Evolutionary conservation across 805 yeast species (phyloP).

Genomic region (Sugiyamaella lignohabitans): DNA sequence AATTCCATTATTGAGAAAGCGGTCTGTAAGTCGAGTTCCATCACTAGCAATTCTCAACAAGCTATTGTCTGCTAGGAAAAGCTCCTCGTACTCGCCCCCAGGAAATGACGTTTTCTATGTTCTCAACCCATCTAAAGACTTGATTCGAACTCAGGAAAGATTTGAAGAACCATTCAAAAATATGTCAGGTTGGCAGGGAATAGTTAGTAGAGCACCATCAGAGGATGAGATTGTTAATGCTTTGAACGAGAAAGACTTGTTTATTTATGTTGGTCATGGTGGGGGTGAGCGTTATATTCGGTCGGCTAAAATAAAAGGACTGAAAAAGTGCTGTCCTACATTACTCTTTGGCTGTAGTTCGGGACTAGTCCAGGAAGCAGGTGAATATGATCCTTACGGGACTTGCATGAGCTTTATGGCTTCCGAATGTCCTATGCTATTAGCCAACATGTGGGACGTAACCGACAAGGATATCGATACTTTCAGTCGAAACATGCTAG

Average conservation of each 20-base stretch:
- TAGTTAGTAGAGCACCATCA: slow-evolving; percentile 47
- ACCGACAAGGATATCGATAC: slow-evolving; percentile 92
- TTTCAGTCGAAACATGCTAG: slow-evolving; percentile 57
- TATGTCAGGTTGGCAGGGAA: slow-evolving; percentile 44
- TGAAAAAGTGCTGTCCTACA: slow-evolving; percentile 33
- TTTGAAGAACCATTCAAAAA: slow-evolving; percentile 43
- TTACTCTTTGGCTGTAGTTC: slow-evolving; percentile 89
- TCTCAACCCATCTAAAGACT: slow-evolving; percentile 78
- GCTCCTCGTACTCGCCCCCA: slow-evolving; percentile 6
- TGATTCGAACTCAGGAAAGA: slow-evolving; percentile 55
- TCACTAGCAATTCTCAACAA: slow-evolving; percentile 44
- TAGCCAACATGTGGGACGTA: slow-evolving; percentile 93
- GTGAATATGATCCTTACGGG: slow-evolving; percentile 66
- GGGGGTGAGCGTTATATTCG: slow-evolving; percentile 85
- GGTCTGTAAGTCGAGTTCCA: slow-evolving; percentile 71
- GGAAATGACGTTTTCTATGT: slow-evolving; percentile 47
- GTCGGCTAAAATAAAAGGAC: slow-evolving; percentile 45
- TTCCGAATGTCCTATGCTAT: slow-evolving; percentile 76
- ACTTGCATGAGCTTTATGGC: slow-evolving; percentile 67
- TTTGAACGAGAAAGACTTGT: slow-evolving; percentile 42
- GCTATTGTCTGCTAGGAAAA: slow-evolving; percentile 26
- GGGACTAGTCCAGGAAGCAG: slow-evolving; percentile 52
- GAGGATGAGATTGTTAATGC: slow-evolving; percentile 46
- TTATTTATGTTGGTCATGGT: slow-evolving; percentile 89
- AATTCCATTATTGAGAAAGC: slow-evolving; percentile 45